These are phyloP conservation scores for Cadophora gregata DNA, from an alignment of 2,329 filamentous ascomycete species.

Conservation along the genomic window DNA sequence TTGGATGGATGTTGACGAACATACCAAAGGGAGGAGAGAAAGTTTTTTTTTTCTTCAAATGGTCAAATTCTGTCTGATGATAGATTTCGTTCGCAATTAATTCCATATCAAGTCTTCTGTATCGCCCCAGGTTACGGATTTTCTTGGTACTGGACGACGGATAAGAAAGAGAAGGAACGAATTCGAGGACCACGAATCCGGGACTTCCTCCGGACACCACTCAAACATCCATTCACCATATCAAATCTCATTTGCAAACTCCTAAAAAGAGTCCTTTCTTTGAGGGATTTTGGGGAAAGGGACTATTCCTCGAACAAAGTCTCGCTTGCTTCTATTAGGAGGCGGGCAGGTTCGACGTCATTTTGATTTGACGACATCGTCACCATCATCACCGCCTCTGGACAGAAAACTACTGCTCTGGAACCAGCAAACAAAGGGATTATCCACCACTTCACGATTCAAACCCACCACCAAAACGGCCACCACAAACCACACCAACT, in stretches of 20 bases:
- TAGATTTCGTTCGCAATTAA: neutral
- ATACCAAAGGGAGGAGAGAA: neutral
- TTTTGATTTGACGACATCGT: slow-evolving; percentile 1
- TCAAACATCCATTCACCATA: neutral
- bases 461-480: neutral
- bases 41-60: neutral
- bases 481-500: neutral
- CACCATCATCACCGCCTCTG: neutral
- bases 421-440: neutral
- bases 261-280: neutral
- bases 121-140: neutral
- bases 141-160: neutral
- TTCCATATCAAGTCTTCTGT: neutral
- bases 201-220: neutral
- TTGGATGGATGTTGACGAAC: neutral
- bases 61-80: neutral
- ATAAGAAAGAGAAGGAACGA: neutral
- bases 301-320: neutral
- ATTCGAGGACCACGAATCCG: neutral
- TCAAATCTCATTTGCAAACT: neutral
- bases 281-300: slow-evolving; percentile 1
- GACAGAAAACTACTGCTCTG: neutral
- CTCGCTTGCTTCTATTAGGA: slow-evolving; percentile 7
- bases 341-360: slow-evolving; percentile 10
- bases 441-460: neutral